A percentile compares a stretch with the other conserved stretches of the same genome.
Evolutionary conservation across 1,284 basidiomycete species (phyloP).

Genomic region (Ganoderma multipileum): DNA sequence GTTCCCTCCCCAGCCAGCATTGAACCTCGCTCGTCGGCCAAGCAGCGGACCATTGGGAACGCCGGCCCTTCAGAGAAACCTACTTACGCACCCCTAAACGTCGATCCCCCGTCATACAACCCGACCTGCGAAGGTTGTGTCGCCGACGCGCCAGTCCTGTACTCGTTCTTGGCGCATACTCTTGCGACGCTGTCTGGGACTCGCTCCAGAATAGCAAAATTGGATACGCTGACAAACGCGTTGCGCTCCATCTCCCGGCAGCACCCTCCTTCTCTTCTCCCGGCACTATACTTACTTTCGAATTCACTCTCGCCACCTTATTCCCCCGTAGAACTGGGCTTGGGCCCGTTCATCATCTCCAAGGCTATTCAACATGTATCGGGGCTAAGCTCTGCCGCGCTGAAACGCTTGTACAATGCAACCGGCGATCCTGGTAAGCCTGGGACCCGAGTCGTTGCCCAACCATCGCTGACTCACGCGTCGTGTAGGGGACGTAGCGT

Average conservation of each 20-base stretch:
- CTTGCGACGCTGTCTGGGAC: conserved; percentile 79
- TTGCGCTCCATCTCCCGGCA: conserved; percentile 74
- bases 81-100: conserved; percentile 46
- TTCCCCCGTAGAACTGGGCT: conserved; percentile 75
- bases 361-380: conserved; percentile 86
- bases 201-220: conserved; percentile 83
- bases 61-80: conserved; percentile 15
- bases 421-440: conserved; percentile 65
- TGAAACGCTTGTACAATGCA: conserved; percentile 71
- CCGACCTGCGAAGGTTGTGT: conserved; percentile 47
- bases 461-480: conserved; percentile 12
- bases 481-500: conserved; percentile 77
- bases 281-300: conserved; percentile 89
- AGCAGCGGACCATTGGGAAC: conserved; percentile 22
- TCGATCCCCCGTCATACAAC: conserved; percentile 54
- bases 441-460: conserved; percentile 7
- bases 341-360: conserved; percentile 80
- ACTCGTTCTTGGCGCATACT: conserved; percentile 82
- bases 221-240: conserved; percentile 83
- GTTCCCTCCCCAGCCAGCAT: conserved; percentile 1
- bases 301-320: conserved; percentile 88
- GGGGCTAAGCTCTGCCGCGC: conserved; percentile 70
- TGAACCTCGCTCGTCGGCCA: conserved; percentile 12
- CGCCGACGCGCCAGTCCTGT: conserved; percentile 62
- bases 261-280: conserved; percentile 75